Evolutionary conservation across 768 basidiomycete species (phyloP), one percentile per base, ranked within the genome.

Genomic region (Amanita phalloides): DNA sequence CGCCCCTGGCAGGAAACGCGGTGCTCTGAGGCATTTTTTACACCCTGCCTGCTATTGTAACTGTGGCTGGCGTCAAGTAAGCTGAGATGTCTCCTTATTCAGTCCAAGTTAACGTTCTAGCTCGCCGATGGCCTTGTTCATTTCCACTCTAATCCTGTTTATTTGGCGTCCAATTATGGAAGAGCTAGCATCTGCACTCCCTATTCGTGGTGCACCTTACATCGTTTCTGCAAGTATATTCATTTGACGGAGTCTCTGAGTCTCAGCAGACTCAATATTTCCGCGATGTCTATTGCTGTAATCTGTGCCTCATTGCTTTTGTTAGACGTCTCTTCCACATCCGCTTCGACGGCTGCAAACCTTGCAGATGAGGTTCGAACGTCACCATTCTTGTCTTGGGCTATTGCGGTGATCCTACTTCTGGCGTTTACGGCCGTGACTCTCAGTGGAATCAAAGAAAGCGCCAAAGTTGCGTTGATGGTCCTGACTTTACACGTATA

Each of bases 111-210:
- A 8, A 9, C 20, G 5, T 39, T 43, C 10, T 56, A 84, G 82
- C 59, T 86, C 84, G 1, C 84, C 86, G 0, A 74, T 89, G 38
- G 79, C 84, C 6, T 67, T 89, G 52, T 73, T 83, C 35, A 58
- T 82, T 23, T 82, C 86, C 0, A 77, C 79, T 0, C 62, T 80
- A 28, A 71, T 82, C 1, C 60, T 86, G 3, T 83, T 82, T 57
- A 60, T 88, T 21, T 89, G 84, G 82, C 76, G 83, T 10, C 86
- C 86, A 2, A 74, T 89, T 43, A 80, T 90, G 77, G 74, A 78
- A 56, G 86, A 88, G 60, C 64, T 90, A 7, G 84, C 75, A 0
- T 79, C 81, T 3, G 83, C 85, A 2, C 63, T 88, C 1, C 81
- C 84, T 0, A 72, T 86, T 8, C 78, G 73, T 51, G 86, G 86